These are phyloP conservation scores for Suhomyces anneliseae DNA, from an alignment of 1,139 yeast species.

Conservation along the genomic window DNA sequence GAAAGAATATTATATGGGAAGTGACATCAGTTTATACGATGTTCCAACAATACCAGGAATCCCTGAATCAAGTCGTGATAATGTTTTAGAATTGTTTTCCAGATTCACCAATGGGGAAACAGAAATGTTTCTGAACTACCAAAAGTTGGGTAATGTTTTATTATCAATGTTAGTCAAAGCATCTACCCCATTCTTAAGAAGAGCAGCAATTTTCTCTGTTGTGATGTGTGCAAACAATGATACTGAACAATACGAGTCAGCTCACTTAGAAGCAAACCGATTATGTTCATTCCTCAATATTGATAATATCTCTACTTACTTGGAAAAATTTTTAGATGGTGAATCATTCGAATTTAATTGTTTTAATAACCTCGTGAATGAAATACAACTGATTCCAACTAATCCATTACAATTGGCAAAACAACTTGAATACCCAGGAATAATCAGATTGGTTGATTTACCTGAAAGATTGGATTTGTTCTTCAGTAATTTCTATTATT, in stretches of 20 bases:
- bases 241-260: constrained; percentile 26
- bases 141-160: constrained; percentile 37
- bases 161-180: constrained; percentile 59
- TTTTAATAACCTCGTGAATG: constrained; percentile 15
- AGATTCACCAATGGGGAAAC: background rate
- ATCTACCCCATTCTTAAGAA: constrained; percentile 67
- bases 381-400: background rate
- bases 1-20: constrained; percentile 24
- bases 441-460: constrained; percentile 54
- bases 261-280: constrained; percentile 53
- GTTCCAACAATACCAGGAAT: constrained; percentile 32
- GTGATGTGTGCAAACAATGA: constrained; percentile 57
- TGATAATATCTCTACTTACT: constrained; percentile 28
- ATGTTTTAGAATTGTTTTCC: background rate
- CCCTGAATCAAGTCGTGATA: background rate
- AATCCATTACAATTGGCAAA: constrained; percentile 14
- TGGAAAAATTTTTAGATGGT: constrained; percentile 9
- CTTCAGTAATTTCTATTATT: constrained; percentile 58
- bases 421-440: constrained; percentile 65
- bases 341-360: constrained; percentile 15
- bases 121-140: constrained; percentile 6
- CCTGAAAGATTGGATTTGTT: constrained; percentile 73
- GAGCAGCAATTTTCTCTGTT: constrained; percentile 58
- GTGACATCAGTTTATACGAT: constrained; percentile 31
- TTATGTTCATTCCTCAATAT: constrained; percentile 55